These are phyloP conservation scores for Rubus parviflorus DNA, from an alignment of 306 rosid species.

Conservation along the genomic window DNA sequence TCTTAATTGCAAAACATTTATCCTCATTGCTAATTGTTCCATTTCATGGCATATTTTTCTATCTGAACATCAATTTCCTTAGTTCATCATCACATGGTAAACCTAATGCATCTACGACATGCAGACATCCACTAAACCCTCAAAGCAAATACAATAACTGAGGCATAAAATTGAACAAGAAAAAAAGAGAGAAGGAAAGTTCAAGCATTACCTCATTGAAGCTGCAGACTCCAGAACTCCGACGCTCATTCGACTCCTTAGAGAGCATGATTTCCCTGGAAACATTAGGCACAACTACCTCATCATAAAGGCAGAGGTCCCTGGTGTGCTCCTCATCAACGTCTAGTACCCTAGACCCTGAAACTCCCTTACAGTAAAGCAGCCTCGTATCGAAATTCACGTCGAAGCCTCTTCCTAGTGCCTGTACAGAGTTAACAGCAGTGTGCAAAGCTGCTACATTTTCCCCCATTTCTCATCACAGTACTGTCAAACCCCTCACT, in stretches of 20 bases:
- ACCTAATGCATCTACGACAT: background rate
- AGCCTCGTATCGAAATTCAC: constrained; percentile 88
- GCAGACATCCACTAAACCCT: background rate
- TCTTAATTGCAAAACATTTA: no score
- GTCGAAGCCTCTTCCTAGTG: constrained; percentile 91
- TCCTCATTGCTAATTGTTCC: background rate
- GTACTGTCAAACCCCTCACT: background rate
- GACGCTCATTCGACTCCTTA: constrained; percentile 46
- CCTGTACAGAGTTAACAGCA: constrained; percentile 78
- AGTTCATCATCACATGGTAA: background rate
- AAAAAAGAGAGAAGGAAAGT: background rate
- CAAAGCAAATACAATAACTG: background rate
- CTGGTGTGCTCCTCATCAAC: constrained; percentile 57
- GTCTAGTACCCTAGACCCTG: constrained; percentile 70
- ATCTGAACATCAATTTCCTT: constrained; percentile 7
- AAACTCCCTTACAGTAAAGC: constrained; percentile 82
- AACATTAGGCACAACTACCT: constrained; percentile 60
- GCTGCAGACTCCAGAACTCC: constrained; percentile 66
- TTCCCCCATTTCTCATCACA: constrained; percentile 82
- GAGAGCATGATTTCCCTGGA: constrained; percentile 63
- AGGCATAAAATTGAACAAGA: constrained; percentile 5
- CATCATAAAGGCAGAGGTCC: constrained; percentile 64
- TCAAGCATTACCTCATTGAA: constrained; percentile 57
- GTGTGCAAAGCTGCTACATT: constrained; percentile 84
- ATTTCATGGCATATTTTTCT: background rate